Evolutionary conservation across 2,329 filamentous ascomycete species (phyloP).

Genomic region (Bipolaris bicolor): DNA sequence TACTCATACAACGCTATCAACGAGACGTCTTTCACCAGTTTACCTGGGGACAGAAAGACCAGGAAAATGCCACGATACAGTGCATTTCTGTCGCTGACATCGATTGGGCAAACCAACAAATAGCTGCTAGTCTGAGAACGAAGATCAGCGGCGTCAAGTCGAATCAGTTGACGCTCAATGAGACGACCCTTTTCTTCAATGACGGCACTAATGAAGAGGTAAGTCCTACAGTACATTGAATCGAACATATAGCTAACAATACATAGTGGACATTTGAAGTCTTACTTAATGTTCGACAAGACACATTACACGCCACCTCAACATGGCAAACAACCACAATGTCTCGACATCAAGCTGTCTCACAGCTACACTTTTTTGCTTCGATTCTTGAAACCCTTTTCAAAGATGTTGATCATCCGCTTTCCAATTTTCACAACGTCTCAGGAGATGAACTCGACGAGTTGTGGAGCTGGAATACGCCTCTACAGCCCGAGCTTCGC

Average conservation of each 20-base stretch:
- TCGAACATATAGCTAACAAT: slow-evolving; percentile 4
- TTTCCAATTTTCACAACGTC: slow-evolving; percentile 27
- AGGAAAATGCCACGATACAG: slow-evolving; percentile 19
- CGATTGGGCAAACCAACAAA: slow-evolving; percentile 22
- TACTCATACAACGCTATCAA: slow-evolving; percentile 42
- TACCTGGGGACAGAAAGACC: slow-evolving; percentile 33
- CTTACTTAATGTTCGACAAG: slow-evolving; percentile 31
- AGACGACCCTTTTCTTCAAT: slow-evolving; percentile 31
- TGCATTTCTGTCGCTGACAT: slow-evolving; percentile 26
- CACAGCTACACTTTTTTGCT: slow-evolving; percentile 52
- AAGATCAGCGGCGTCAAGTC: slow-evolving; percentile 24
- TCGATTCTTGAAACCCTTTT: slow-evolving; percentile 49
- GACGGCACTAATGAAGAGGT: slow-evolving; percentile 43
- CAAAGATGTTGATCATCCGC: slow-evolving; percentile 16
- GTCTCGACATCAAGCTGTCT: slow-evolving; percentile 52
- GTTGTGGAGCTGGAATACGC: slow-evolving; percentile 58
- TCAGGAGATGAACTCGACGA: slow-evolving; percentile 50
- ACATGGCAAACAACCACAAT: slow-evolving; percentile 52
- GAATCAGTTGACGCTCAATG: slow-evolving; percentile 14
- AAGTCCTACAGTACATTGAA: neutral
- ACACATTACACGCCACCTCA: slow-evolving; percentile 47
- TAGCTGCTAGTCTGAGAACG: slow-evolving; percentile 20
- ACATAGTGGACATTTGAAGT: slow-evolving; percentile 41
- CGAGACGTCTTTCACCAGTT: slow-evolving; percentile 40
- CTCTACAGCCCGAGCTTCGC: slow-evolving; percentile 51